Base-by-base conservation (phyloP, 805 yeast genomes). In the Ogataea henricii region DNA sequence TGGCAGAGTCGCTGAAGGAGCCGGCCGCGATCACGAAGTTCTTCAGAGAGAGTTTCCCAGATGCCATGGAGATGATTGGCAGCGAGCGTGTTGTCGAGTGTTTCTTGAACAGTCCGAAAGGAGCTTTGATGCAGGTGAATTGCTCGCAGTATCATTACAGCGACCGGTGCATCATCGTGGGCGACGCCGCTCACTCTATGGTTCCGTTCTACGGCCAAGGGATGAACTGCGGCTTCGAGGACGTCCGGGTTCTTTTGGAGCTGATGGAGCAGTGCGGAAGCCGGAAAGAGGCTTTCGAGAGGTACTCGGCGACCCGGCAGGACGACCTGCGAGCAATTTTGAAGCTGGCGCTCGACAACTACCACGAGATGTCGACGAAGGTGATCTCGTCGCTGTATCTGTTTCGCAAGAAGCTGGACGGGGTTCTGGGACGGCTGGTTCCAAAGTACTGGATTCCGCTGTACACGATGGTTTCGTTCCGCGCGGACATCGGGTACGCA, bases 181-280 rank as follows among this genome's bases (percentile, higher is more conserved):
- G 97, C 5, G 97, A 91, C 65, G 96, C 97, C 0, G 96, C 97
- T 0, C 97, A 91, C 68, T 82, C 94, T 23, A 91, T 90, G 96
- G 97, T 91, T 5, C 97, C 97, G n/a, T 91, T 91, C 65, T 91
- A 90, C 62, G 97, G 97, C 8, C 97, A 91, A 65, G 97, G 97
- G 4, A 86, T 91, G 92, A 91, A 91, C 65, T 88, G 96, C 63
- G 97, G 97, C 1, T 86, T 91, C 64, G 97, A 91, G 66, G 97
- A 92, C 58, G 91, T 91, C 18, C 71, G 82, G 48, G 80, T 83
- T 1, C 68, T 91, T 44, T 69, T 86, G 69, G 74, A 78, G 37
- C 61, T 83, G 21, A 38, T 77, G 40, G 76, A 75, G 26, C 55
- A 64, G 46, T 32, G 59, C 40, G 49, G 66, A 2, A 69, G 64